Conservation (phyloP, 2,329 filamentous ascomycete species). For the Trichophyton simii region DNA sequence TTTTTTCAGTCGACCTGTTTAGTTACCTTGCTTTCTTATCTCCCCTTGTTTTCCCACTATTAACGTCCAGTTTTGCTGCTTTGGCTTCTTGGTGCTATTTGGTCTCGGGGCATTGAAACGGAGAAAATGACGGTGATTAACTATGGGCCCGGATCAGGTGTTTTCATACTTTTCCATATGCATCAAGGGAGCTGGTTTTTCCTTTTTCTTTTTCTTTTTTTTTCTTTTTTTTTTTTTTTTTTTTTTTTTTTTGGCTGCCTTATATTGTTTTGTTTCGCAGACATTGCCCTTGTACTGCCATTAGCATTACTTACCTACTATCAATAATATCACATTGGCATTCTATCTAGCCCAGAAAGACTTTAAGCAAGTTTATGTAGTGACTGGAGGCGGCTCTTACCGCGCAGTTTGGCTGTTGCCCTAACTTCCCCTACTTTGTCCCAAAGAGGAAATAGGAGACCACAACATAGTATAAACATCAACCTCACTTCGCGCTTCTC, state of each 20-base stretch:
- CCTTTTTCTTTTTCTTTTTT: too few relatives aligned
- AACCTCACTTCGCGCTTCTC: neutral
- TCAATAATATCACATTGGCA: neutral
- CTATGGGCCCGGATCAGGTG: neutral
- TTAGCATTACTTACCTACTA: neutral
- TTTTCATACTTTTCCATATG: neutral
- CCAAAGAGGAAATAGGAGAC: neutral
- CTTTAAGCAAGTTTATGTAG: too few relatives aligned
- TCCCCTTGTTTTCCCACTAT: neutral
- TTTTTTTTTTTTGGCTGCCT: neutral
- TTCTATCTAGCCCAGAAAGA: too few relatives aligned
- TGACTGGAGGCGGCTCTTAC: neutral
- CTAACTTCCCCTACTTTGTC: neutral
- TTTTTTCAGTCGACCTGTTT: neutral
- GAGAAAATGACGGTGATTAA: neutral
- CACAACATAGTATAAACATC: neutral
- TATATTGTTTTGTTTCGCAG: neutral
- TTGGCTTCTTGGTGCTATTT: neutral
- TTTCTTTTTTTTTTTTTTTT: too few relatives aligned
- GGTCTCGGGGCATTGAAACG: conserved; percentile 2
- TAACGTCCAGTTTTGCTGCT: neutral
- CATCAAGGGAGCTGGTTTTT: neutral
- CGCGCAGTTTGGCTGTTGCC: neutral
- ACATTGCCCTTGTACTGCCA: neutral
- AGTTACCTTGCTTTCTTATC: neutral